Evolutionary conservation across 352 stramenopile genomes (phyloP), one percentile per base, ranked within the genome.

Genomic region (Pythium guiyangense): DNA sequence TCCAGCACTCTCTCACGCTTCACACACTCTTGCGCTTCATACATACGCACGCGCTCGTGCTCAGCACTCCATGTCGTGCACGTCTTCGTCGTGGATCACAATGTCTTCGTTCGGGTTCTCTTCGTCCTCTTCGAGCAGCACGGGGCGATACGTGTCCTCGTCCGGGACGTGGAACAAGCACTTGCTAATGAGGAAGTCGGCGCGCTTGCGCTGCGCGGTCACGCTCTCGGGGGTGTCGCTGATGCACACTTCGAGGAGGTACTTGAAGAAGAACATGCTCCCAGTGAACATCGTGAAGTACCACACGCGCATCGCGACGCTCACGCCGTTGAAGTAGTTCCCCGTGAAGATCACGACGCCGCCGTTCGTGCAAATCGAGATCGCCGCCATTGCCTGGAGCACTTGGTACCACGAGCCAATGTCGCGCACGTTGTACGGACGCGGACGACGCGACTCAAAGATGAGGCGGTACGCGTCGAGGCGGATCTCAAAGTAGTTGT

Each of bases 331-430:
- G 52, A 92, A 89, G 58, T 87, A 91, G 50, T 90, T 79, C 46
- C 77, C 86, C 18, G 92, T 97, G 71, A 97, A 98, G 54, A 96
- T 90, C 66, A 98, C 89, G 11, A 98, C 79, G 17, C 90, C 82
- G 54, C 78, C 88, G 67, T 98, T 98, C 1, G 93, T 97, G 57
- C 96, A 85, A 35, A 97, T 91, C 17, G 88, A 90, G 57, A 96
- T 86, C 59, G 85, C 94, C 40, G 92, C 82, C 35, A 98, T 94
- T 22, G 75, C 71, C 60, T 96, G 77, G 42, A 98, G 67, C 49
- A 97, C 80, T 31, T 82, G 67, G 62, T 94, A 96, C 94, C 94
- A 98, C 62, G 96, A 92, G 54, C 94, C 92, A 66, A 98, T 96
- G 68, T 86, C 79, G 50, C 90, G 72, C 22, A 93, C 84, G 40